Percentiles rank a stretch among this genome's conserved stretches.
phyloP scores from a whole-genome alignment of 495 filamentous ascomycete species.

The Venustampulla echinocandica region DNA sequence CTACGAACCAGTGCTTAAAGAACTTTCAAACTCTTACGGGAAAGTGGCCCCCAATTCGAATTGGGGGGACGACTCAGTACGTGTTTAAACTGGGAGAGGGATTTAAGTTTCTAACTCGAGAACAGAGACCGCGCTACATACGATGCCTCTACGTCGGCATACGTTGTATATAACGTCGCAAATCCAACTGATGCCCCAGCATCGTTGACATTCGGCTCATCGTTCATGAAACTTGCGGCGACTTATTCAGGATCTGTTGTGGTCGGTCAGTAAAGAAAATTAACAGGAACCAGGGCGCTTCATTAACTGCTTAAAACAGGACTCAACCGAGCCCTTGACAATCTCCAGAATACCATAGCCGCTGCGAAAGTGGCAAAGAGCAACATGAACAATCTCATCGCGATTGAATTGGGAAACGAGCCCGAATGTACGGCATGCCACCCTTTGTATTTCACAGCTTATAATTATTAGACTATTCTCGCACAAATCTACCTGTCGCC shows the following conservation, averaged over 20 bases:
- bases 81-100: neutral
- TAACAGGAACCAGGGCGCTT: no score
- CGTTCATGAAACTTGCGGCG: constrained; percentile 44
- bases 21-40: constrained; percentile 47
- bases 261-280: constrained; percentile 24
- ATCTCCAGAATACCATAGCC: constrained; percentile 46
- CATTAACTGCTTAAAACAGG: no score
- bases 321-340: constrained; percentile 47
- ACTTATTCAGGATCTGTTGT: constrained; percentile 45
- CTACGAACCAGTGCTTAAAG: constrained; percentile 44
- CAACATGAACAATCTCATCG: constrained; percentile 41
- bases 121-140: constrained; percentile 43
- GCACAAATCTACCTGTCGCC: constrained; percentile 43
- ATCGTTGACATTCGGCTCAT: constrained; percentile 47
- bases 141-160: constrained; percentile 38
- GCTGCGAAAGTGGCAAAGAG: constrained; percentile 40
- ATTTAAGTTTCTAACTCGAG: neutral
- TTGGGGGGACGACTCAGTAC: constrained; percentile 50
- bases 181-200: constrained; percentile 43
- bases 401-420: constrained; percentile 55
- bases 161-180: constrained; percentile 49
- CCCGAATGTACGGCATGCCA: constrained; percentile 43
- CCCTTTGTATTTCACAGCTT: constrained; percentile 3
- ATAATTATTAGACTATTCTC: constrained; percentile 29
- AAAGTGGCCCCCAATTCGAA: constrained; percentile 48